Evolutionary conservation across 73 alveolate species (phyloP).

Genomic region (Blepharisma stoltei): DNA sequence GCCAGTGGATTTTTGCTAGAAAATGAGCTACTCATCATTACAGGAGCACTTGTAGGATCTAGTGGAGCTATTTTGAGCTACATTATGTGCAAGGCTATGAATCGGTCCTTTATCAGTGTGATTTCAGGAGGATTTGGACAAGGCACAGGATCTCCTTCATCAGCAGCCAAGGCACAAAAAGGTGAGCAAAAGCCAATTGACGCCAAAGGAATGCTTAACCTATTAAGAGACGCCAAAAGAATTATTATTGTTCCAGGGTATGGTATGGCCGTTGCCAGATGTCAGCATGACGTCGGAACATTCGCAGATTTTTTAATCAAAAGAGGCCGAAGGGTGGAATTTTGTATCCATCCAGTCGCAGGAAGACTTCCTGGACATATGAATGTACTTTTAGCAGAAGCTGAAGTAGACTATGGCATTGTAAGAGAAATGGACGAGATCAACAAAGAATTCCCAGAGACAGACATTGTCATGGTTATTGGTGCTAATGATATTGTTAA

Average conservation of each 20-base stretch:
- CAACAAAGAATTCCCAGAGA: slow-evolving; percentile 47
- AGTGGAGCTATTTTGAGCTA: slow-evolving; percentile 74
- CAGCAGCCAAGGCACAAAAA: background rate
- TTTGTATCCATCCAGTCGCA: slow-evolving; percentile 83
- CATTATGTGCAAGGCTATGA: slow-evolving; percentile 82
- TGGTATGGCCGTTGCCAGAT: slow-evolving; percentile 68
- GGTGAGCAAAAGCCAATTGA: slow-evolving; percentile 6
- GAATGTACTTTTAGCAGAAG: slow-evolving; percentile 82
- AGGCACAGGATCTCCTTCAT: slow-evolving; percentile 24
- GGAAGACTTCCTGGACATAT: slow-evolving; percentile 87
- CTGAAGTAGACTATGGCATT: slow-evolving; percentile 49
- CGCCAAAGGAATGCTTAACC: background rate
- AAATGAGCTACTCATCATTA: slow-evolving; percentile 63
- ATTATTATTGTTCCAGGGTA: slow-evolving; percentile 64
- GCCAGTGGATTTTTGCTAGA: slow-evolving; percentile 60
- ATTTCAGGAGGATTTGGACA: slow-evolving; percentile 56
- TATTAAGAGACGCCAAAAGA: slow-evolving; percentile 4
- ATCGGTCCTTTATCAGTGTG: slow-evolving; percentile 52
- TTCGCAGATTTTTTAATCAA: background rate
- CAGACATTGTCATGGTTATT: slow-evolving; percentile 54
- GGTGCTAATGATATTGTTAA: slow-evolving; percentile 80
- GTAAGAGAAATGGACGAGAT: slow-evolving; percentile 82
- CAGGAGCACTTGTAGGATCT: slow-evolving; percentile 64
- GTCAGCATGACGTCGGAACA: slow-evolving; percentile 15
- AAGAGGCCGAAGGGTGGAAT: slow-evolving; percentile 41